Percentiles rank a stretch among this genome's conserved stretches.
These are phyloP conservation scores for Yarrowia alimentaria DNA, from an alignment of 805 yeast genomes.

Conservation along the genomic window DNA sequence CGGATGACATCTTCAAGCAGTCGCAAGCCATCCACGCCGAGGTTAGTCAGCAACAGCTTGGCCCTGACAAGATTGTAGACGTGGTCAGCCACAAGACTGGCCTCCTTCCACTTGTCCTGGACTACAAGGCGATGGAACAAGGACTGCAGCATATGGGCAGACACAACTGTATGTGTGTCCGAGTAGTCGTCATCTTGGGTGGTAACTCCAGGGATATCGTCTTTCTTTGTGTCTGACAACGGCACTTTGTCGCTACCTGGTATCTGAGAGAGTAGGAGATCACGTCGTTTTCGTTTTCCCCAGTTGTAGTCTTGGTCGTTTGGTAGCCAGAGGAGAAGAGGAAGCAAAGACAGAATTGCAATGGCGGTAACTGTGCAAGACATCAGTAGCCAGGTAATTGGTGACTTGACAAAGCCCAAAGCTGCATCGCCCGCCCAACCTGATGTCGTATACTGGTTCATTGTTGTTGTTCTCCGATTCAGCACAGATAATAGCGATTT, in stretches of 20 bases:
- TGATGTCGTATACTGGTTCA: not conserved
- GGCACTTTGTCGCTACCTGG: too few species aligned
- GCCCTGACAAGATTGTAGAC: constrained; percentile 17
- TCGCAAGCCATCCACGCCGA: constrained; percentile 11
- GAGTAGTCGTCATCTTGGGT: not conserved
- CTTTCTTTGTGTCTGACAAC: not conserved
- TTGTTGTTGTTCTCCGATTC: too few species aligned
- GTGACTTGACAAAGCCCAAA: not conserved
- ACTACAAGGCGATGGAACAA: constrained; percentile 9
- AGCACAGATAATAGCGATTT: too few species aligned
- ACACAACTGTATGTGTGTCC: not conserved
- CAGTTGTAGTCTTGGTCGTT: not conserved
- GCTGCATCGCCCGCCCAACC: not conserved
- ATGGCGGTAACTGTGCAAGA: constrained; percentile 6
- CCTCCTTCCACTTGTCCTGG: constrained; percentile 18
- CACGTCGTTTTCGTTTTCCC: not conserved
- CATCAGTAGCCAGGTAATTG: constrained; percentile 4
- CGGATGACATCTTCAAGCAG: constrained; percentile 15
- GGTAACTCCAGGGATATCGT: not conserved
- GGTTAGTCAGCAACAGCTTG: constrained; percentile 11
- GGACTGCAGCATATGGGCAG: constrained; percentile 8
- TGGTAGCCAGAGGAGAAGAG: constrained; percentile 2
- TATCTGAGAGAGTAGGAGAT: constrained; percentile 1
- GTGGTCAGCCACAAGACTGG: constrained; percentile 13
- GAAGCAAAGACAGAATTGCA: constrained; percentile 3